phyloP scores from a whole-genome alignment of 345 rosid genomes.

The Dipteronia sinensis region DNA sequence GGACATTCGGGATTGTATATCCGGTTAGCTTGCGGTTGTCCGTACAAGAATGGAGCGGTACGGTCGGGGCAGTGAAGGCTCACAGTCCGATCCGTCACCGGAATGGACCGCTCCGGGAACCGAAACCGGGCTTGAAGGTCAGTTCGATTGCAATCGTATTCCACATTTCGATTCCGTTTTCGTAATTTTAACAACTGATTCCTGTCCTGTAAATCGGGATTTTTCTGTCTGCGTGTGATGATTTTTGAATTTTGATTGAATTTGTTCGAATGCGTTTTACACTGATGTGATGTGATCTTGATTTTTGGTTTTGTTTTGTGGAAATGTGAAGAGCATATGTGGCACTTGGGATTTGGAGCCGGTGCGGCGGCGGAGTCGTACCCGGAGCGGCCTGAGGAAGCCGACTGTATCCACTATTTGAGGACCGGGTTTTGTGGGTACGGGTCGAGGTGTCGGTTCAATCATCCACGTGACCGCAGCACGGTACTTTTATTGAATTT shows the following conservation, averaged over 20 bases:
- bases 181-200: no score
- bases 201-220: no score
- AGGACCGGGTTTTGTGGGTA: conserved; percentile 83
- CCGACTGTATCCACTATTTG: conserved; percentile 80
- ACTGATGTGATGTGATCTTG: not conserved
- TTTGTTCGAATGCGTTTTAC: conserved; percentile 20
- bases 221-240: not conserved
- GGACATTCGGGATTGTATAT: conserved; percentile 6
- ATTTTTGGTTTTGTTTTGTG: conserved; percentile 20
- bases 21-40: conserved; percentile 19
- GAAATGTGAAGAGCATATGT: conserved; percentile 64
- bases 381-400: conserved; percentile 78
- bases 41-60: conserved; percentile 61
- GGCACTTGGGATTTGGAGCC: conserved; percentile 61
- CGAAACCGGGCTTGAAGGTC: conserved; percentile 76
- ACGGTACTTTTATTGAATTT: conserved; percentile 47
- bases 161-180: conserved; percentile 28
- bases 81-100: conserved; percentile 69
- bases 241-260: conserved; percentile 14
- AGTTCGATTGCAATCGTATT: conserved; percentile 8
- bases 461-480: conserved; percentile 83
- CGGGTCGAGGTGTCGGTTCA: conserved; percentile 89
- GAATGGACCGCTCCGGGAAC: conserved; percentile 61
- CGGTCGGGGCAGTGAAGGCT: conserved; percentile 55
- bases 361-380: conserved; percentile 55